Percentiles rank a stretch among this genome's conserved stretches.
Conservation (phyloP, 1,139 yeast species). For the Suhomyces anneliseae region DNA sequence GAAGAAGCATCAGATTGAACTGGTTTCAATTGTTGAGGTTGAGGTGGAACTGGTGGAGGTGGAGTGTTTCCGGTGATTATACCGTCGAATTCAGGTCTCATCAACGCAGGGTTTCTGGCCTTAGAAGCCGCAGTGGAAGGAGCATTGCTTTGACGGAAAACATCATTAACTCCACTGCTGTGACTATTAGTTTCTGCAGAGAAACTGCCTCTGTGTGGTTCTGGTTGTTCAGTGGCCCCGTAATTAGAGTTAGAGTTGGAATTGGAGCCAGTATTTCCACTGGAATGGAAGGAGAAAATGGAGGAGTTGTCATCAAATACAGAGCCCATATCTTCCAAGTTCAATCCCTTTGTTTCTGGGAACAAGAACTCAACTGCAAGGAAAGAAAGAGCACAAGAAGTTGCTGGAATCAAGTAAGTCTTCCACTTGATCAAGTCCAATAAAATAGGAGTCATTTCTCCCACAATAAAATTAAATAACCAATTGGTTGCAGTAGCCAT, state of each 20-base stretch:
- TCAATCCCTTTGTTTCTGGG: slow-evolving; percentile 90
- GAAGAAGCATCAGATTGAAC: slow-evolving; percentile 23
- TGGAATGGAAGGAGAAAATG: slow-evolving; percentile 45
- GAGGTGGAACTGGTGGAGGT: slow-evolving; percentile 16
- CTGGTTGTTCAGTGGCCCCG: slow-evolving; percentile 20
- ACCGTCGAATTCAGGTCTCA: slow-evolving; percentile 35
- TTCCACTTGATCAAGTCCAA: slow-evolving; percentile 78
- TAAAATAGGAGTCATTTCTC: slow-evolving; percentile 84
- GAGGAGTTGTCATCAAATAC: slow-evolving; percentile 37
- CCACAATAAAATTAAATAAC: slow-evolving; percentile 92
- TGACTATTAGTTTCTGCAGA: slow-evolving; percentile 15
- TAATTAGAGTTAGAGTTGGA: slow-evolving; percentile 10
- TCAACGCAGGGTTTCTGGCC: slow-evolving; percentile 39
- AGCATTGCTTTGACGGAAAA: slow-evolving; percentile 20
- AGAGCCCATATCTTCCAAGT: slow-evolving; percentile 81
- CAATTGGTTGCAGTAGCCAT: slow-evolving; percentile 90
- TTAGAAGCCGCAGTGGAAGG: slow-evolving; percentile 37
- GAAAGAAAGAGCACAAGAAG: slow-evolving; percentile 68
- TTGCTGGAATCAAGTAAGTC: slow-evolving; percentile 77
- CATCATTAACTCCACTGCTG: slow-evolving; percentile 15
- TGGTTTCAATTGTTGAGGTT: slow-evolving; percentile 19
- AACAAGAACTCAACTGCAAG: slow-evolving; percentile 67
- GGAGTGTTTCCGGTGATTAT: slow-evolving; percentile 30
- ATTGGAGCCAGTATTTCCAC: slow-evolving; percentile 16
- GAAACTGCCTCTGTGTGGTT: slow-evolving; percentile 20